Evolutionary conservation across 257 asterid species (phyloP).

Genomic region (Nicotiana obtusifolia): DNA sequence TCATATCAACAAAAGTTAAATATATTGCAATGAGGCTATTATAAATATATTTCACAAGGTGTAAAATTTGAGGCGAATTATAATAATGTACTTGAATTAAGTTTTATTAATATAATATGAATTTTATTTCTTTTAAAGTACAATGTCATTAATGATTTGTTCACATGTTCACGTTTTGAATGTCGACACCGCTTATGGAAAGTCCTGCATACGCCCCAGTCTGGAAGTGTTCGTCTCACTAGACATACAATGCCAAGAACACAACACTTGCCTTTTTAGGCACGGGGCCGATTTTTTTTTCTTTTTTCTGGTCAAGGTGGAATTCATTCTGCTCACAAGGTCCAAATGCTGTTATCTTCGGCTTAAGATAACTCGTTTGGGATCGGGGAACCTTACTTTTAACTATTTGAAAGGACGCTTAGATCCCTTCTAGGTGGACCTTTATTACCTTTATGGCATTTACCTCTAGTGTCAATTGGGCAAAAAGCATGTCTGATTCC

Average conservation of each 20-base stretch:
- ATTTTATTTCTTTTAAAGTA: no score
- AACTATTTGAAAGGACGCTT: not conserved
- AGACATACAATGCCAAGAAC: not conserved
- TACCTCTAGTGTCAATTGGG: not conserved
- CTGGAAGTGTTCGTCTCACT: not conserved
- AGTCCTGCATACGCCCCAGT: no score
- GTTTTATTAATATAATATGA: no score
- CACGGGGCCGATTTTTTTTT: not conserved
- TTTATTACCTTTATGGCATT: constrained; percentile 1
- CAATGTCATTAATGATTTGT: no score
- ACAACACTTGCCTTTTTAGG: not conserved
- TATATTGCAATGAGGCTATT: no score
- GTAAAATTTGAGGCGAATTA: no score
- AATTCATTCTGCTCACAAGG: not conserved
- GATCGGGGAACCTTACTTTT: not conserved
- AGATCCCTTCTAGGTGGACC: not conserved
- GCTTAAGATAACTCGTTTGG: not conserved
- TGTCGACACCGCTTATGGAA: no score
- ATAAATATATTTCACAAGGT: no score
- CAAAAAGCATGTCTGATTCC: not conserved
- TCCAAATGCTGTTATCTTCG: not conserved
- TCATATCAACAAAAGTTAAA: no score
- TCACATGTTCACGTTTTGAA: no score
- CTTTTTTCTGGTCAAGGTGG: not conserved
- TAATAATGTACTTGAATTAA: no score